These are phyloP conservation scores for Asclepias syriaca DNA, from an alignment of 257 asterid species.

Conservation along the genomic window DNA sequence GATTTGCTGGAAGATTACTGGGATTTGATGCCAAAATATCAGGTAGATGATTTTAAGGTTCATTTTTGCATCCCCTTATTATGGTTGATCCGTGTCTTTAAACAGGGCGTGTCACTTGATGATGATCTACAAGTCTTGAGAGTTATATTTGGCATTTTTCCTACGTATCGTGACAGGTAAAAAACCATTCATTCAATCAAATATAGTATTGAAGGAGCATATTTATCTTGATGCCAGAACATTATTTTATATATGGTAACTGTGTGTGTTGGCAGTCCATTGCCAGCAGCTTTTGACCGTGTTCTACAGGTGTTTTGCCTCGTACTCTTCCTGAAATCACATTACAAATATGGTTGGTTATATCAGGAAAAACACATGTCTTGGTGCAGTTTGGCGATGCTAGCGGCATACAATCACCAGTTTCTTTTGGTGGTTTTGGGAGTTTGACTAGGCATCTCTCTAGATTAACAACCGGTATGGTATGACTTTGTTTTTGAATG, in stretches of 20 bases:
- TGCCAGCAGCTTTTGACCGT: conserved; percentile 85
- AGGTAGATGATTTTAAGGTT: conserved; percentile 35
- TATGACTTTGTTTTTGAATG: conserved; percentile 15
- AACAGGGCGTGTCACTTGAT: conserved; percentile 60
- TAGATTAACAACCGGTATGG: conserved; percentile 86
- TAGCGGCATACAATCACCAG: conserved; percentile 96
- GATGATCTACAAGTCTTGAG: conserved; percentile 69
- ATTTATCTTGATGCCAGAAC: not conserved
- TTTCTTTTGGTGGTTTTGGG: conserved; percentile 97
- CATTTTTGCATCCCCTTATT: not conserved
- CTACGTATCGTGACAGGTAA: conserved; percentile 90
- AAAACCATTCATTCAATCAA: not conserved
- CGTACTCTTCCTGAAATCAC: conserved; percentile 14
- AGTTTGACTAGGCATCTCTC: conserved; percentile 95
- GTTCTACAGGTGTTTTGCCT: conserved; percentile 61
- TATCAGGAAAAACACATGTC: conserved; percentile 13
- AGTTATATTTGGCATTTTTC: conserved; percentile 86
- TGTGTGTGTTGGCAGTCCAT: conserved; percentile 49
- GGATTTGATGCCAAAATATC: conserved; percentile 92
- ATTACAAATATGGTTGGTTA: conserved; percentile 20
- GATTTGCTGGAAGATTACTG: conserved; percentile 91
- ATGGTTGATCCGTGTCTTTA: not conserved
- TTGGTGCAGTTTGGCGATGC: conserved; percentile 90
- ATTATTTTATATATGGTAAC: not conserved
- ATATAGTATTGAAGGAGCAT: not conserved